phyloP scores from a whole-genome alignment of 129 eudicot species.

The Centaurea solstitialis region DNA sequence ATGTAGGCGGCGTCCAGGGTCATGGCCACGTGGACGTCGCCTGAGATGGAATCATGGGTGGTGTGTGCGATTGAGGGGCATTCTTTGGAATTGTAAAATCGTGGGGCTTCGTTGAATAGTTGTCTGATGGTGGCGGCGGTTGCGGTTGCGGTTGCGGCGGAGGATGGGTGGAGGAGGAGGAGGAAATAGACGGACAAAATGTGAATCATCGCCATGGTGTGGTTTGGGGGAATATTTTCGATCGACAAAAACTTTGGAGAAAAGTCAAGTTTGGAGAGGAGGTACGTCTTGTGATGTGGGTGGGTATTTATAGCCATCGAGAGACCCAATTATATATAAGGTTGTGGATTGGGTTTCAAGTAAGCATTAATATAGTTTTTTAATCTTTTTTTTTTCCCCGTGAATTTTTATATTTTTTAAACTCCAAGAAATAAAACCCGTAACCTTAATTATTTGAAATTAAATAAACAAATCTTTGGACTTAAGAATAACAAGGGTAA shows the following conservation, averaged over 20 bases:
- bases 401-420: too few relatives aligned
- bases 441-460: too few relatives aligned
- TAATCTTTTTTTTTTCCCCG: too few relatives aligned
- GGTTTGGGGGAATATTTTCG: not conserved
- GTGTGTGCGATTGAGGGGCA: constrained; percentile 17
- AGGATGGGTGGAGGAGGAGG: constrained; percentile 15
- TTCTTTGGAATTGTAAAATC: constrained; percentile 33
- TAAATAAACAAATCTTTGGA: too few relatives aligned
- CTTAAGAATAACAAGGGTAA: too few relatives aligned
- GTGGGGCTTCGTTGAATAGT: constrained; percentile 49
- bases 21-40: constrained; percentile 57
- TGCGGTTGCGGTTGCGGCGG: too few relatives aligned
- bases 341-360: constrained; percentile 28
- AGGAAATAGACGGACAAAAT: constrained; percentile 5
- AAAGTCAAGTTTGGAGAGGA: constrained; percentile 15
- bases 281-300: too few relatives aligned
- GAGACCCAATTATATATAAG: not conserved
- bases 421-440: too few relatives aligned
- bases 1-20: constrained; percentile 61
- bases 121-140: constrained; percentile 10
- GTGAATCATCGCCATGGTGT: constrained; percentile 20
- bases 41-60: not conserved
- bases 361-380: too few relatives aligned
- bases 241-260: too few relatives aligned
- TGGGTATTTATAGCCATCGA: constrained; percentile 23